phyloP scores from a whole-genome alignment of 345 rosid genomes.

The Salix udensis region DNA sequence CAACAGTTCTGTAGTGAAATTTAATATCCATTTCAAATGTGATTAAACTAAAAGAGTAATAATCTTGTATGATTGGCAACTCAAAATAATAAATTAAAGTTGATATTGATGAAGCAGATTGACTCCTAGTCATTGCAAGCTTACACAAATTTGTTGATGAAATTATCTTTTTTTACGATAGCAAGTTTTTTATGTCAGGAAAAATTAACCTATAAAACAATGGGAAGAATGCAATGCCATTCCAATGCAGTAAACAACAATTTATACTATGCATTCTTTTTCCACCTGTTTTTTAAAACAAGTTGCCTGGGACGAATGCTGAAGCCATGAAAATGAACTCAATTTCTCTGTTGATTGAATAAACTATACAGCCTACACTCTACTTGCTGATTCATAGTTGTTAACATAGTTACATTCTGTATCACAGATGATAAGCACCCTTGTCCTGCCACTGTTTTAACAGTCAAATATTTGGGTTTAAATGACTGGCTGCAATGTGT shows the following conservation, averaged over 20 bases:
- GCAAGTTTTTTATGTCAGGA: neutral
- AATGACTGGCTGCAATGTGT: neutral
- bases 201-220: neutral
- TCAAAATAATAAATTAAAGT: neutral
- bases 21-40: neutral
- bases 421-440: neutral
- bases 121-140: neutral
- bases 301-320: neutral
- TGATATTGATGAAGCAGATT: neutral
- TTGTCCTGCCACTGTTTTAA: neutral
- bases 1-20: constrained; percentile 52
- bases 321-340: neutral
- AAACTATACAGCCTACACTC: neutral
- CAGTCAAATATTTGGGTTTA: neutral
- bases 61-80: neutral
- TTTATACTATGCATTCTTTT: neutral
- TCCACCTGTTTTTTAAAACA: neutral
- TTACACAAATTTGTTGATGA: neutral
- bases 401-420: neutral
- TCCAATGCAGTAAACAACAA: neutral
- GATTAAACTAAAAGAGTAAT: neutral
- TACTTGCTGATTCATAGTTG: neutral
- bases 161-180: neutral
- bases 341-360: neutral
- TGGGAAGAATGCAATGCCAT: neutral